Base-by-base conservation (phyloP, 1,284 basidiomycete species). In the Somion occarium region DNA sequence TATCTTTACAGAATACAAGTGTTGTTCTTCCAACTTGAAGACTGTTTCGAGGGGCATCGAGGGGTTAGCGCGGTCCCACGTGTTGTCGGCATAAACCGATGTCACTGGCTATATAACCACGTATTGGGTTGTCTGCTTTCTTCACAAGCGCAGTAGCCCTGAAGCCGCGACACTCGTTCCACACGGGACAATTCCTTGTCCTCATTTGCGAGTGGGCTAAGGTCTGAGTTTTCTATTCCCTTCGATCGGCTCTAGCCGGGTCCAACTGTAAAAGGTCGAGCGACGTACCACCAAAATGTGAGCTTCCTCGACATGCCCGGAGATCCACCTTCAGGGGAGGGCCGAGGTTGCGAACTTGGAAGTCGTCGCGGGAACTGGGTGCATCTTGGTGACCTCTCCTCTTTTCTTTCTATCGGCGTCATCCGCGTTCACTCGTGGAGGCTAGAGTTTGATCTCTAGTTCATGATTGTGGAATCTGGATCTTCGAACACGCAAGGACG, bases 151-250 rank as follows among this genome's bases (percentile, higher is more conserved):
- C 51, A 55, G 53, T 48, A 55, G 53, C 50, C 52, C 54, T 54
- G 54, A 64, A 64, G 51, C 61, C 59, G 59, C 62, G 60, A 64
- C 46, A 56, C 62, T 63, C 62, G 59, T 49, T 39, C 48, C 62
- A 51, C 51, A 62, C 62, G 54, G 56, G 55, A 52, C 30, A 18
- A 42, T 38, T 42, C 30, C 45, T 53, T 49, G 37, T 46, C 52
- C 53, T 46, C 46, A 20, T 39, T 63, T 49, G 57, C 61, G 63
- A 64, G 61, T 56, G 62, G 62, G 63, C 56, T 61, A 64, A 64
- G 62, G 61, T 64, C 63, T 64, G 63, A 64, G 59, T 50, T 55
- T 61, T 52, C 55, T 22, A 56, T 56, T 58, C 59, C 54, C 56
- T 50, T 55, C 44, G 48, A 60, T 53, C 45, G 51, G 38, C 58